phyloP scores from a whole-genome alignment of 2,329 filamentous ascomycete species.

The Cladosporium oxysporum region DNA sequence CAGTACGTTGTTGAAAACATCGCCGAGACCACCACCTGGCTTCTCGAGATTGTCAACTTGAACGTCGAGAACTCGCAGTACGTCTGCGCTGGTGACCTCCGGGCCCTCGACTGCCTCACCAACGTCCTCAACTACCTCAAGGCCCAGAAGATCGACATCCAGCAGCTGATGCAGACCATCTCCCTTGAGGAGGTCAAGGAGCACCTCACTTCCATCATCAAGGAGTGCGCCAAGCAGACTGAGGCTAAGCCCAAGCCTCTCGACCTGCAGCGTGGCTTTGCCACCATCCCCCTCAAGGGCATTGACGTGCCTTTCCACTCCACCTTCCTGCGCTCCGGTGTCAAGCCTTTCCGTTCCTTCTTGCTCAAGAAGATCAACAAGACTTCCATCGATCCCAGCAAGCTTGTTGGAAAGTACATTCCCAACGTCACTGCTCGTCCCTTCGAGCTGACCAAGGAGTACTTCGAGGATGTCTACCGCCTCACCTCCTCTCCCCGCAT shows the following conservation, averaged over 20 bases:
- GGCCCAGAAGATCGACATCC: slow-evolving; percentile 95
- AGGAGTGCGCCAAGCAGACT: slow-evolving; percentile 81
- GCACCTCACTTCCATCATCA: slow-evolving; percentile 88
- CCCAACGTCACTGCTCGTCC: slow-evolving; percentile 96
- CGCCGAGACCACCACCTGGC: slow-evolving; percentile 88
- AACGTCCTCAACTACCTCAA: slow-evolving; percentile 95
- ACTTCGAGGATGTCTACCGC: slow-evolving; percentile 98
- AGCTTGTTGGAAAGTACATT: slow-evolving; percentile 97
- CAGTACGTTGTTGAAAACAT: slow-evolving; percentile 98
- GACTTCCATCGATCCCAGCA: slow-evolving; percentile 95
- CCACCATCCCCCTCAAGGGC: slow-evolving; percentile 92
- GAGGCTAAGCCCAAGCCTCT: slow-evolving; percentile 85
- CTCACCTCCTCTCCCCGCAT: slow-evolving; percentile 82
- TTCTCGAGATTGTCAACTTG: slow-evolving; percentile 98
- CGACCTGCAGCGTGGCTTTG: slow-evolving; percentile 90
- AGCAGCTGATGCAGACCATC: slow-evolving; percentile 82
- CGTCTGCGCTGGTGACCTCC: slow-evolving; percentile 66
- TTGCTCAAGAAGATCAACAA: slow-evolving; percentile 99
- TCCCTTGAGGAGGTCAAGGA: slow-evolving; percentile 88
- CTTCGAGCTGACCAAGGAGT: slow-evolving; percentile 95
- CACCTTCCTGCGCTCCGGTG: slow-evolving; percentile 94
- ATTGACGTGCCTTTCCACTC: slow-evolving; percentile 99
- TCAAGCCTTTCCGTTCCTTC: slow-evolving; percentile 98
- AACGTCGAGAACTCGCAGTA: slow-evolving; percentile 72
- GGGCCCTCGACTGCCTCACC: slow-evolving; percentile 65